A percentile compares a stretch with the other conserved stretches of the same genome.
These are phyloP conservation scores for Cytospora mali DNA, from an alignment of 2,329 filamentous ascomycete genomes.

Conservation along the genomic window DNA sequence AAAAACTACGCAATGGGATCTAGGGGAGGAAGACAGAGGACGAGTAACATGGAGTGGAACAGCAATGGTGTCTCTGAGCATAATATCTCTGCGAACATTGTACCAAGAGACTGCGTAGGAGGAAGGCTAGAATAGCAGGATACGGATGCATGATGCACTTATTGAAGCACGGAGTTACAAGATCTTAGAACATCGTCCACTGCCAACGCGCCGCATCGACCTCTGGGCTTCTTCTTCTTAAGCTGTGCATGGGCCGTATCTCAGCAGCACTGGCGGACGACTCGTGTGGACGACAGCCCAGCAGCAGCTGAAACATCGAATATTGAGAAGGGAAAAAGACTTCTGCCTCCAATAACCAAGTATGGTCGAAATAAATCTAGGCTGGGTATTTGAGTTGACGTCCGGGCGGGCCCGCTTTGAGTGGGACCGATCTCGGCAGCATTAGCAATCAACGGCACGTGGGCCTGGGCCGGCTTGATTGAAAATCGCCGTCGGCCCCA, in stretches of 20 bases:
- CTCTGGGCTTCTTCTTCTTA: too few relatives aligned
- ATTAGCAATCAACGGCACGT: slow-evolving; percentile 27
- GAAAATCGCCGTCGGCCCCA: slow-evolving; percentile 4
- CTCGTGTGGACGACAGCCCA: background rate
- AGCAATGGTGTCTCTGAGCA: background rate
- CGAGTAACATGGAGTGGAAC: too few relatives aligned
- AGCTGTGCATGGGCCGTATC: background rate
- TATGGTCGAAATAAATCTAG: too few relatives aligned
- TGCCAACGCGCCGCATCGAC: too few relatives aligned
- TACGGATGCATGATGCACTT: background rate
- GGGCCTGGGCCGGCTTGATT: background rate
- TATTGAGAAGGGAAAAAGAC: too few relatives aligned
- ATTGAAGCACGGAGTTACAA: background rate
- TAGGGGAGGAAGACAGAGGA: too few relatives aligned
- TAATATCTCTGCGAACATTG: background rate
- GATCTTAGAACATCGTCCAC: background rate
- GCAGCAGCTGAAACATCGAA: background rate
- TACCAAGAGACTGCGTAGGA: too few relatives aligned
- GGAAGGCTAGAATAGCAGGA: background rate
- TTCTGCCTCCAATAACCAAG: too few relatives aligned
- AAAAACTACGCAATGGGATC: background rate
- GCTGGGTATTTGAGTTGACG: too few relatives aligned
- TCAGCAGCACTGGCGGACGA: background rate
- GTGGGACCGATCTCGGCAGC: slow-evolving; percentile 26
- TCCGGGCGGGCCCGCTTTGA: background rate